These are phyloP conservation scores for Globisporangium iwayamae DNA, from an alignment of 352 stramenopile genomes.

Conservation along the genomic window DNA sequence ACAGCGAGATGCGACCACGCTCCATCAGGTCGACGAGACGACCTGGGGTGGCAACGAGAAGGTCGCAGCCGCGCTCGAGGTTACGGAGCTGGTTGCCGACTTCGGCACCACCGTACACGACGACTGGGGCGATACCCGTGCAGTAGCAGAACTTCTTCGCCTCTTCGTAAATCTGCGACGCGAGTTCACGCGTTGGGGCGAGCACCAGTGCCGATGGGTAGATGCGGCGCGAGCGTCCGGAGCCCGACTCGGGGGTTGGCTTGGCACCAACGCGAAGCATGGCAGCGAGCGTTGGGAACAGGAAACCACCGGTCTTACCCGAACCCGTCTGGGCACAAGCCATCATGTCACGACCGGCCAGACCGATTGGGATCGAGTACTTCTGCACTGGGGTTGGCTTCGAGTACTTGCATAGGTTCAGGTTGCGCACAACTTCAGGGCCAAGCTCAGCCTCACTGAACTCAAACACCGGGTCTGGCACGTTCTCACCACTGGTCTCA, in stretches of 20 bases:
- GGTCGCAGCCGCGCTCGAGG: constrained; percentile 92
- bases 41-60: constrained; percentile 97
- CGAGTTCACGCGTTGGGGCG: constrained; percentile 93
- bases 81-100: constrained; percentile 84
- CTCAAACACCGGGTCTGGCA: constrained; percentile 89
- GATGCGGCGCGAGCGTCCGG: constrained; percentile 73
- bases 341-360: constrained; percentile 96
- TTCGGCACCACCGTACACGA: constrained; percentile 94
- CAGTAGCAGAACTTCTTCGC: constrained; percentile 96
- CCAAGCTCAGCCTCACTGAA: constrained; percentile 90
- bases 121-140: constrained; percentile 92
- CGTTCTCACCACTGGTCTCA: constrained; percentile 92
- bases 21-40: constrained; percentile 97
- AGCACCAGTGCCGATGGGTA: constrained; percentile 93
- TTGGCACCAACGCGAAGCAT: constrained; percentile 89
- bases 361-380: constrained; percentile 97
- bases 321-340: constrained; percentile 98
- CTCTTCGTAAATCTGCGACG: constrained; percentile 96
- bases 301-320: constrained; percentile 95
- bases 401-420: constrained; percentile 92
- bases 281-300: constrained; percentile 96
- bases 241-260: constrained; percentile 39
- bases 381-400: constrained; percentile 99
- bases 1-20: constrained; percentile 89
- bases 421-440: constrained; percentile 90